Conservation (phyloP, 2,329 filamentous ascomycete genomes). For the Fusarium sp. region DNA sequence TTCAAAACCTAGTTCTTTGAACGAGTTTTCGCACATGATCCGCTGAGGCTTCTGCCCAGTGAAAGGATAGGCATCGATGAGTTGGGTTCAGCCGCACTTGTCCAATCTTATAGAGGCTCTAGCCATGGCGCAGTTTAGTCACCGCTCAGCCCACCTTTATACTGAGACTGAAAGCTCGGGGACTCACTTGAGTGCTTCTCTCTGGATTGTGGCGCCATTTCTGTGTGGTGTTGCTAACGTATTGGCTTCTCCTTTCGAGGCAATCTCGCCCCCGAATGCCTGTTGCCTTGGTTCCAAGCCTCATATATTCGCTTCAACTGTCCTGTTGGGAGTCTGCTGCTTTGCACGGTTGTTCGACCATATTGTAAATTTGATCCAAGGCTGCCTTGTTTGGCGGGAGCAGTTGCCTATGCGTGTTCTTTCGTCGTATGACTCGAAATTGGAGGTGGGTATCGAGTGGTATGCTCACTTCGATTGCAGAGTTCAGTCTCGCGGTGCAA, state of each 20-base stretch:
- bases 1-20: neutral
- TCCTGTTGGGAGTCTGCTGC: neutral
- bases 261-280: neutral
- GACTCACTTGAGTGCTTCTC: neutral
- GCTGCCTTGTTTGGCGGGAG: neutral
- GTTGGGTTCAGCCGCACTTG: conserved; percentile 4
- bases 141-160: neutral
- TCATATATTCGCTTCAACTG: neutral
- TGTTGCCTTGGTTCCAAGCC: neutral
- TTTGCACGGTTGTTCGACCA: neutral
- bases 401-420: neutral
- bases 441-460: neutral
- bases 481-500: conserved; percentile 66
- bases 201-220: neutral
- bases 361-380: neutral
- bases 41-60: conserved; percentile 1
- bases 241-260: neutral
- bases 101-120: neutral
- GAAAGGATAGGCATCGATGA: neutral
- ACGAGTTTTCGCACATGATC: neutral
- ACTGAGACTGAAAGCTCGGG: neutral
- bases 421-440: neutral
- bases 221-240: neutral
- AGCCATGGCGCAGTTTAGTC: neutral
- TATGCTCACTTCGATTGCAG: neutral